Conservation (phyloP, 2,329 filamentous ascomycete species). For the Juglanconis sp. region DNA sequence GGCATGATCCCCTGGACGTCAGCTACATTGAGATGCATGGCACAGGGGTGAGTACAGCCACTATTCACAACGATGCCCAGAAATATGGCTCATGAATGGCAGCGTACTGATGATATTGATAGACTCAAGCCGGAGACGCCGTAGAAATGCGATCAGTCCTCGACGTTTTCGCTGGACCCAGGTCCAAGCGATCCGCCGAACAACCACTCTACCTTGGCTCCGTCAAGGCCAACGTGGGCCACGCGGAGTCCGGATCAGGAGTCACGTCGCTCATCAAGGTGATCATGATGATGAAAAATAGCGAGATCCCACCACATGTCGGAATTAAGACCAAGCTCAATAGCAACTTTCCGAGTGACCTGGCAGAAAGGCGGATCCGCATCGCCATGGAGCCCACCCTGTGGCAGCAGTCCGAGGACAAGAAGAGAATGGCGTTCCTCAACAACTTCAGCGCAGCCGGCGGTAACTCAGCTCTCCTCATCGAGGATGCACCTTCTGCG, state of each 20-base stretch:
- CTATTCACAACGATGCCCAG: not conserved
- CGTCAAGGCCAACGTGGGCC: constrained; percentile 42
- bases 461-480: constrained; percentile 64
- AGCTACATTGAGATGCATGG: constrained; percentile 88
- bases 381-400: not conserved
- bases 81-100: not conserved
- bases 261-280: constrained; percentile 21
- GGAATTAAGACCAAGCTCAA: constrained; percentile 23
- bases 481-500: constrained; percentile 55
- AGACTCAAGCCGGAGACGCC: constrained; percentile 76
- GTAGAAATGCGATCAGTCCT: constrained; percentile 79
- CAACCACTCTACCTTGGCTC: constrained; percentile 59
- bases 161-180: constrained; percentile 38
- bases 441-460: constrained; percentile 72
- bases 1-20: constrained; percentile 68
- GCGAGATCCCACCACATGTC: constrained; percentile 19
- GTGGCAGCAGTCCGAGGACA: not conserved
- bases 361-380: constrained; percentile 9
- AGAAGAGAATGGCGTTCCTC: constrained; percentile 44
- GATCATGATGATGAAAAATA: constrained; percentile 20
- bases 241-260: constrained; percentile 21
- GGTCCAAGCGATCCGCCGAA: constrained; percentile 39
- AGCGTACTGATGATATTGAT: constrained; percentile 28
- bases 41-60: constrained; percentile 44
- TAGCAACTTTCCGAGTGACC: constrained; percentile 24